phyloP scores from a whole-genome alignment of 2,329 filamentous ascomycete genomes.

The Fusarium sp. region DNA sequence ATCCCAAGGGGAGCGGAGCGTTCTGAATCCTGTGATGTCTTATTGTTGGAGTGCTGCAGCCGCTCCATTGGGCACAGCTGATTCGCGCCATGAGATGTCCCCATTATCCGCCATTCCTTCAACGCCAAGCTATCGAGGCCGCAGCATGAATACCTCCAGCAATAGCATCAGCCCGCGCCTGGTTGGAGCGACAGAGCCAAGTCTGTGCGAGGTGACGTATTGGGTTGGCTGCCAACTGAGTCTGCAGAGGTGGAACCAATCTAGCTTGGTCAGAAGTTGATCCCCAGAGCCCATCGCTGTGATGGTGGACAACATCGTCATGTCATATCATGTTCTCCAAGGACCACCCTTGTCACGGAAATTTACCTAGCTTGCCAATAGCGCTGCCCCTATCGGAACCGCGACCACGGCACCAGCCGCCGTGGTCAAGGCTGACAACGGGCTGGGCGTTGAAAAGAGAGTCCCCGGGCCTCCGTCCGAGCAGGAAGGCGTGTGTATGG shows the following conservation, averaged over 20 bases:
- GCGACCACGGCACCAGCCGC: conserved; percentile 35
- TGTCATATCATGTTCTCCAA: conserved; percentile 44
- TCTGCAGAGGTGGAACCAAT: conserved; percentile 22
- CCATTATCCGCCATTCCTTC: conserved; percentile 25
- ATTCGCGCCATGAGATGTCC: conserved; percentile 21
- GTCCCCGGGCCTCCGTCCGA: not conserved
- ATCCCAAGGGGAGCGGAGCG: conserved; percentile 30
- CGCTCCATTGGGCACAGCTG: conserved; percentile 19
- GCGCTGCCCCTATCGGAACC: conserved; percentile 33
- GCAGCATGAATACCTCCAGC: conserved; percentile 24
- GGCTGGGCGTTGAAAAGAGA: conserved; percentile 16
- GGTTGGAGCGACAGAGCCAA: conserved; percentile 22
- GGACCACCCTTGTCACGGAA: conserved; percentile 38
- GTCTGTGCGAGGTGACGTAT: conserved; percentile 40
- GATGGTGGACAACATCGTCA: conserved; percentile 28
- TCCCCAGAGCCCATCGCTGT: conserved; percentile 22
- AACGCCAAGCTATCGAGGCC: conserved; percentile 28
- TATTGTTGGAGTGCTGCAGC: conserved; percentile 9
- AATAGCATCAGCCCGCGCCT: conserved; percentile 22
- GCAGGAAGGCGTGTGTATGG: not conserved
- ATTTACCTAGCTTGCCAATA: conserved; percentile 38
- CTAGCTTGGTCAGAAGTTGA: conserved; percentile 26
- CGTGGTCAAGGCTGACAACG: conserved; percentile 28
- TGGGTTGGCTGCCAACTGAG: conserved; percentile 14
- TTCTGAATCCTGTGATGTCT: conserved; percentile 24